Base-by-base conservation (phyloP, 2,329 filamentous ascomycete genomes). In the Chaetoscypha palmicola region DNA sequence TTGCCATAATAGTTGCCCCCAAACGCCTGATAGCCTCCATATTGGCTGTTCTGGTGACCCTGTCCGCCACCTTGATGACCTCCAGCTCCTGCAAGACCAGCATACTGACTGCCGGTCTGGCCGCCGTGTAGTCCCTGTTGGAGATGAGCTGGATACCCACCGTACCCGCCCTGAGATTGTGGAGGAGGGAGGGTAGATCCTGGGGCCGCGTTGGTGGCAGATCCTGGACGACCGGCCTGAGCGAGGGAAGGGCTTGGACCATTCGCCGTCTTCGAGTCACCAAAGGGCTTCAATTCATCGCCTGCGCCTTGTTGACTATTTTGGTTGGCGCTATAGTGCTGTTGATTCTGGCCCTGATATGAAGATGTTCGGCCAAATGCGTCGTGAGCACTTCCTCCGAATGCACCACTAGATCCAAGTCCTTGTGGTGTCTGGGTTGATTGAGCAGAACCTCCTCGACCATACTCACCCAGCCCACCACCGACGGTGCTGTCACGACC, bases 11-110 rank as follows among this genome's bases (percentile, higher is more conserved):
- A 63, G 43, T 54, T 50, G 36, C 64, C 65, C 35, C 67, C 69
- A 61, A 60, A 68, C 61, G 48, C 68, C 65, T 60, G 70, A 50
- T 69, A 68, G 45, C 63, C 67, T 45, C 60, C 59, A 54, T 64
- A 62, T 59, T 71, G 69, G 58, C 59, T 63, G 50, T 50, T 60
- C 48, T 68, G 65, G 45, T 66, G 66, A 23, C 63, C 66, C 47
- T 66, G 67, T 21, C 62, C 66, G 47, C 48, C 56, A 42, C 63
- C 66, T 51, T 70, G 68, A 50, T 72, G 69, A 33, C 61, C 63
- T 34, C 71, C 71, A 36, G 73, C 66, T 37, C 71, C 72, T 44
- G 71, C 71, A 30, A 76, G 67, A 33, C 53, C 58, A 16, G 55
- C 58, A 43, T 65, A 64, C 45, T 62, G 61, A 45, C 56, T 59